Conservation (phyloP, 192 early-diverging fungal species). For the Helicostylum pulchrum region DNA sequence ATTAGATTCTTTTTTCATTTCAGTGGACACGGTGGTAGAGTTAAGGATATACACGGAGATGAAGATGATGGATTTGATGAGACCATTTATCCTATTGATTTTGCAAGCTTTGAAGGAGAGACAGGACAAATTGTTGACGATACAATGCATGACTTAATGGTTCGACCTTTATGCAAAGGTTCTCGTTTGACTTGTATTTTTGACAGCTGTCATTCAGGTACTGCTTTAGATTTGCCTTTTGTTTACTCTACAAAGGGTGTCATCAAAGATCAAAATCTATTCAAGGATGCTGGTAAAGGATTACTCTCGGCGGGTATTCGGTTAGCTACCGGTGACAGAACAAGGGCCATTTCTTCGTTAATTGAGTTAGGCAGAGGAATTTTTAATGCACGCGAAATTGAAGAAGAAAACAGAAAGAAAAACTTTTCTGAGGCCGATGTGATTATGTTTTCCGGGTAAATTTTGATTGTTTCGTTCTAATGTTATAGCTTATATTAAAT, state of each 20-base stretch:
- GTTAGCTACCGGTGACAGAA: slow-evolving; percentile 41
- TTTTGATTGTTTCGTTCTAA: no score
- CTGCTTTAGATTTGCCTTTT: slow-evolving; percentile 78
- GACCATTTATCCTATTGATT: slow-evolving; percentile 69
- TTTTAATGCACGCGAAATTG: slow-evolving; percentile 33
- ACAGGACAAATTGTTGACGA: slow-evolving; percentile 74
- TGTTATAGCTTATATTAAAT: no score
- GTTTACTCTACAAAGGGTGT: slow-evolving; percentile 69
- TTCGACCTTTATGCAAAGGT: slow-evolving; percentile 58
- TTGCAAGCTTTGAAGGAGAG: slow-evolving; percentile 42
- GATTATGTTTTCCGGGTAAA: slow-evolving; percentile 79
- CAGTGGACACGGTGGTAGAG: slow-evolving; percentile 72
- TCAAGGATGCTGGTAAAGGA: slow-evolving; percentile 46
- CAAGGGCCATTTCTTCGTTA: slow-evolving; percentile 36
- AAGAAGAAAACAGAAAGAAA: slow-evolving; percentile 17
- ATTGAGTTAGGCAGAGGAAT: slow-evolving; percentile 44
- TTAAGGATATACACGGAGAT: slow-evolving; percentile 51
- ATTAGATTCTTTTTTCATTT: slow-evolving; percentile 75
- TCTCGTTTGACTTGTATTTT: slow-evolving; percentile 79
- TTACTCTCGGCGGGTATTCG: slow-evolving; percentile 45
- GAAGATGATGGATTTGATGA: slow-evolving; percentile 82
- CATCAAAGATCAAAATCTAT: slow-evolving; percentile 46
- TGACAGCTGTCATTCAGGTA: slow-evolving; percentile 85
- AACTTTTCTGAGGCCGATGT: slow-evolving; percentile 63
- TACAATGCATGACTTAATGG: slow-evolving; percentile 71